These are phyloP conservation scores for Hypomontagnella submonticulosa DNA, from an alignment of 495 filamentous ascomycete genomes.

Conservation along the genomic window DNA sequence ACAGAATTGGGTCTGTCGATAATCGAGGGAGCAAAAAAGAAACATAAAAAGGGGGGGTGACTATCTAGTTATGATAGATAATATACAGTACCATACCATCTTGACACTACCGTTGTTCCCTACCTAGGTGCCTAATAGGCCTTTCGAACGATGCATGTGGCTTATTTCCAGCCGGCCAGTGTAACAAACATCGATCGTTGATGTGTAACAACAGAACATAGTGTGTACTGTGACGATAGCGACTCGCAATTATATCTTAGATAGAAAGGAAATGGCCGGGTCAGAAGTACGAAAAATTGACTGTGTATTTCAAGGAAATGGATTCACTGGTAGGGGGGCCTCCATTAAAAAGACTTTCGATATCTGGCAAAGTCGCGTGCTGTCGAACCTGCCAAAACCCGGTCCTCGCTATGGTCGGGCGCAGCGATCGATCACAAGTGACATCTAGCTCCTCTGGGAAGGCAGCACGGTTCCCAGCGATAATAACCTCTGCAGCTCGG, in stretches of 20 bases:
- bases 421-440: slow-evolving; percentile 21
- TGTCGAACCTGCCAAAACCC: slow-evolving; percentile 9
- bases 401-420: slow-evolving; percentile 18
- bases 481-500: slow-evolving; percentile 27
- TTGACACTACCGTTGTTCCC: too few species aligned
- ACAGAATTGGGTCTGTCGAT: neutral
- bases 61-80: too few species aligned
- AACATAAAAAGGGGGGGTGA: too few species aligned
- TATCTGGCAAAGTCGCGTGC: slow-evolving; percentile 1
- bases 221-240: neutral
- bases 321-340: neutral
- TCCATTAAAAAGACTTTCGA: slow-evolving; percentile 1
- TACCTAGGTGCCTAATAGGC: too few species aligned
- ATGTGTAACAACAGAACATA: neutral
- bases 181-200: neutral
- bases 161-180: neutral
- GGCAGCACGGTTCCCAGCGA: slow-evolving; percentile 5
- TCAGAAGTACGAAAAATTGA: slow-evolving; percentile 1
- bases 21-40: too few species aligned
- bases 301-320: too few species aligned
- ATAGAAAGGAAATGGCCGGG: neutral
- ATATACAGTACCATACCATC: too few species aligned
- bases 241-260: neutral
- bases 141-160: neutral
- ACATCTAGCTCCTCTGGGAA: neutral